Base-by-base conservation (phyloP, 208 protist genomes). In the Angomonas desouzai region DNA sequence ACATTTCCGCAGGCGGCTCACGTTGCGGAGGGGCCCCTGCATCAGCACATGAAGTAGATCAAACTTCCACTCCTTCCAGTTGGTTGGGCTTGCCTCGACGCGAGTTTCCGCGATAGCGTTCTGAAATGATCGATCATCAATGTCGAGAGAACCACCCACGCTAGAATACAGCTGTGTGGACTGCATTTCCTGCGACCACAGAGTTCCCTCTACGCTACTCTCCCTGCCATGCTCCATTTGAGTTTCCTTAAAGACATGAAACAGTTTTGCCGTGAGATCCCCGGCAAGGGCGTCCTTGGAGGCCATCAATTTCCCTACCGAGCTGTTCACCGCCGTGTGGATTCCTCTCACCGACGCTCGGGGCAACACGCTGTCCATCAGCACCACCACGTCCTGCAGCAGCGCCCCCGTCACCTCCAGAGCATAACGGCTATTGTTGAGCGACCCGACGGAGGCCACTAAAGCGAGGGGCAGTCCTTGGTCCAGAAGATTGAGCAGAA, bases 281-380 rank as follows among this genome's bases (percentile, higher is more conserved):
- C 70, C 81, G 10, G 90, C 73, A 33, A 87, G 88, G n/a, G 84
- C 70, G 55, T 81, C 76, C 2, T 83, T 79, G 43, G 85, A 68
- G 34, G 74, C 69, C 4, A 79, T 70, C 11, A 92, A 70, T 11
- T 75, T 75, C 25, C 89, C 90, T 22, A 92, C 81, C 3, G 80
- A 82, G 20, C 66, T 61, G 72, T 91, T 96, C 45, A 93, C 80
- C 16, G 79, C 70, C 63, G 83, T 85, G 75, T 96, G 87, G 51
- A 96, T 62, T 28, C 76, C 58, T 59, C 76, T 72, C 10, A 91
- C 87, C n/a, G 83, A 87, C 45, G 65, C 69, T 65, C 78, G 74
- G 27, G 90, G 85, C 59, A 96, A 78, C 38, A 93, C 74, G 0
- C 84, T 96, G 67, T 96, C 90, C 86, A 93, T 92, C 18, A 96